Percentiles rank a stretch among this genome's conserved stretches.
Conservation (phyloP, 2,329 filamentous ascomycete species). For the Xylaria arbuscula region DNA sequence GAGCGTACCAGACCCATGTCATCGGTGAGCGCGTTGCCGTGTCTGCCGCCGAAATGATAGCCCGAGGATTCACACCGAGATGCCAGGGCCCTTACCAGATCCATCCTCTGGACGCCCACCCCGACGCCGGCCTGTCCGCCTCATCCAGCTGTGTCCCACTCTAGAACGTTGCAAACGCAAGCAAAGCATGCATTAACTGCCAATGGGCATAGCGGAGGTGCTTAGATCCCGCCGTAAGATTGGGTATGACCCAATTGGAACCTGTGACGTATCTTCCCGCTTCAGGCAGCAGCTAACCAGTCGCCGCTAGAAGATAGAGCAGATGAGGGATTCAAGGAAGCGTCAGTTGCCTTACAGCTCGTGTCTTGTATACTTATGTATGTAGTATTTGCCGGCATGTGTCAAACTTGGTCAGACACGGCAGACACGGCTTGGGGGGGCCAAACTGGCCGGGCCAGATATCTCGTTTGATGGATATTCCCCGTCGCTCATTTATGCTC, state of each 20-base stretch:
- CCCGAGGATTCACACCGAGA: constrained; percentile 1
- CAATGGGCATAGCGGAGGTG: neutral
- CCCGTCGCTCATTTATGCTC: neutral
- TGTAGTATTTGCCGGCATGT: neutral
- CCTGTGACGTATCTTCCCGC: constrained; percentile 8
- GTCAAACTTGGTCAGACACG: constrained; percentile 1
- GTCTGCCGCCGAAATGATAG: neutral
- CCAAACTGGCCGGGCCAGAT: neutral
- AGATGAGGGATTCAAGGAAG: neutral
- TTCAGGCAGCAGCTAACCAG: constrained; percentile 7
- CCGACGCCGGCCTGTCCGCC: neutral
- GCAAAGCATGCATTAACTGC: neutral
- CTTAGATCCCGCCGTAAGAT: neutral
- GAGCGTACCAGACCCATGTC: neutral
- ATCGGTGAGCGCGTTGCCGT: constrained; percentile 3
- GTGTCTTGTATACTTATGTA: neutral
- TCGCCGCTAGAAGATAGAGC: neutral
- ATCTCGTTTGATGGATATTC: neutral
- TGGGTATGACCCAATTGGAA: constrained; percentile 4
- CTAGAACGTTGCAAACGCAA: neutral
- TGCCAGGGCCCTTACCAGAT: neutral
- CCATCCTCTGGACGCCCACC: neutral
- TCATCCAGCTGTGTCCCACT: neutral
- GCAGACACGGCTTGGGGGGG: neutral
- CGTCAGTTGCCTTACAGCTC: constrained; percentile 2